Evolutionary conservation across 1,139 yeast genomes (phyloP), one percentile per base, ranked within the genome.

Genomic region (Pichia sp.): DNA sequence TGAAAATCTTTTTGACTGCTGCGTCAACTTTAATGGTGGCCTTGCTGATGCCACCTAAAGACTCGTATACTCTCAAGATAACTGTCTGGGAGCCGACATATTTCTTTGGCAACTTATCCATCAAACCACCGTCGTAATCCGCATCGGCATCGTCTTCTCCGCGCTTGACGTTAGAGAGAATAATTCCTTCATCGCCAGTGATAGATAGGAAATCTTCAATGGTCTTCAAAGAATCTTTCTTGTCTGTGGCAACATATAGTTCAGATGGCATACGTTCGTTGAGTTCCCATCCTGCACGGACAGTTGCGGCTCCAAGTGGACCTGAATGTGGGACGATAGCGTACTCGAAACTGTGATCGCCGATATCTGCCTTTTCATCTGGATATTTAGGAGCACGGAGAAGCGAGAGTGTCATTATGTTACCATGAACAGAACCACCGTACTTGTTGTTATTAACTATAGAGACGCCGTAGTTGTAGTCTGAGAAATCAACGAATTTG

Each of bases 291-390:
- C 89, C 96, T 48, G 86, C 78, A 60, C 80, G 80, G 14, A 92
- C 93, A 1, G 91, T 84, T 46, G 81, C 80, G 1, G 78, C 67
- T 29, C 80, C 77, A 55, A 93, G 73, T 0, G 79, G 71, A 4
- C 96, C 96, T 16, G 67, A 63, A 68, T 93, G 98, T 2, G 98
- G 97, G 57, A 81, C 78, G 50, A 93, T 72, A 0, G 96, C 96
- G 70, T 91, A 93, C 62, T 84, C 84, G 73, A 93, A 87, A 56
- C 75, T 76, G 69, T 93, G 98, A 40, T 75, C 71, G 7, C 97
- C 98, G 90, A 93, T 90, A 69, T 93, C 98, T 4, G 98, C 97
- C 65, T 81, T 78, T 30, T 86, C 90, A 75, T 91, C 97, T 0
- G 97, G 97, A 16, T 90, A 87, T 71, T 91, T 91, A 42, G 97